Evolutionary conservation across 176 grass and related monocot species (phyloP), one percentile per base, ranked within the genome.

Genomic region (Phoenix dactylifera): DNA sequence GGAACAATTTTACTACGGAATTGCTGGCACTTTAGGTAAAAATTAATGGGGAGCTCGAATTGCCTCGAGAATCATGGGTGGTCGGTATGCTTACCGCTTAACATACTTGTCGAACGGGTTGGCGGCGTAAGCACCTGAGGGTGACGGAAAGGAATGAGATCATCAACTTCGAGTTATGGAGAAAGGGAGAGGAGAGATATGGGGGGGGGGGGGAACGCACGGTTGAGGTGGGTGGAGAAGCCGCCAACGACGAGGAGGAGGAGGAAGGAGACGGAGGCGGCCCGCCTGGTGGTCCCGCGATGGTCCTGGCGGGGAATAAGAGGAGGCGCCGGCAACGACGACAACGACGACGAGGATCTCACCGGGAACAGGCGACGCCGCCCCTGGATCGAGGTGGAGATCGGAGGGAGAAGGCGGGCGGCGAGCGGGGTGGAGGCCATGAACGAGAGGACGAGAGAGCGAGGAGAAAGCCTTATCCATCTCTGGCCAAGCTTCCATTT

Each of bases 31-130:
- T 55, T 55, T 28, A 67, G 20, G 15, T 30, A 50, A 30, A 30
- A 49, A 74, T 23, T 48, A 39, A 28, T 58, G 14, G 49, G 17
- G 23, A 30, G 4, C 28, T 15, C 1, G 5, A 15, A 28, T 32
- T 5, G 39, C 35, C 7, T 44, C 35, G 19, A 49, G 20, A 67
- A 1, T 49, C 1, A 22, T 18, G 50, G 18, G 65, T 60, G 19
- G 48, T 16, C 55, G 4, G 19, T 57, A 0, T 24, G 50, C 3
- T 71, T 18, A 85, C 91, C 81, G 78, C 60, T 95, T 95, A 35
- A 95, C 74, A 49, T 95, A 95, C 76, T 84, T 95, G 74, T 95
- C 90, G 0, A 90, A 71, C 9, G 86, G 86, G 48, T 18, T 89
- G 60, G 58, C 66, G 24, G 84, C 86, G 18, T 72, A 68, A 18